Conservation (phyloP, 2,329 filamentous ascomycete genomes). For the Penicillium sp. region DNA sequence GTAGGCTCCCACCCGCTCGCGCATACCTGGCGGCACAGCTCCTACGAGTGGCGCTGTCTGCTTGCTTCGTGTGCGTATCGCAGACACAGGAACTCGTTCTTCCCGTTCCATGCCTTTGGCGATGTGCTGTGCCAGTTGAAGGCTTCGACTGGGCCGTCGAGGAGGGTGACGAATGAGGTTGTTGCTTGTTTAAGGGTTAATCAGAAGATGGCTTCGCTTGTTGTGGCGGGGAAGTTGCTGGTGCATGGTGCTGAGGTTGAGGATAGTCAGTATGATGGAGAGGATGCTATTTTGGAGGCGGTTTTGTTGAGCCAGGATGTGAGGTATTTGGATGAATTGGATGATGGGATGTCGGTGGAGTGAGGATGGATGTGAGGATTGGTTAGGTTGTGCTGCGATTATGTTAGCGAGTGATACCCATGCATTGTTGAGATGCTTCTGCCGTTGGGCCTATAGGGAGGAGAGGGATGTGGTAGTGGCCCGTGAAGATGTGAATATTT, state of each 20-base stretch:
- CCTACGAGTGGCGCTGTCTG: constrained; percentile 35
- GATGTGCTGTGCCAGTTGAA: constrained; percentile 40
- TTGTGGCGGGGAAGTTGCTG: constrained; percentile 26
- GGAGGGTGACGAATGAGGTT: constrained; percentile 31
- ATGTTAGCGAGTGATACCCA: neutral
- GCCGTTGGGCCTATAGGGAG: neutral
- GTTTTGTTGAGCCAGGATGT: constrained; percentile 22
- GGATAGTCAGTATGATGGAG: constrained; percentile 32
- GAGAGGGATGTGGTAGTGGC: neutral
- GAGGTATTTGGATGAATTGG: constrained; percentile 22
- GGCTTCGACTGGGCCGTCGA: constrained; percentile 25
- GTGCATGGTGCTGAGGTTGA: constrained; percentile 17
- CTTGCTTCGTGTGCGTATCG: constrained; percentile 45
- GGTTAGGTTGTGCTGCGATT: neutral
- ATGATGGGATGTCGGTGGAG: constrained; percentile 31
- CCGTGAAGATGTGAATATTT: neutral
- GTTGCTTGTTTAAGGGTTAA: constrained; percentile 36
- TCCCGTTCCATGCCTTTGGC: constrained; percentile 37
- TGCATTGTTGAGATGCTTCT: neutral
- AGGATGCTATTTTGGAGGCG: constrained; percentile 32
- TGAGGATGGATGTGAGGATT: constrained; percentile 23
- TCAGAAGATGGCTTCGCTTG: constrained; percentile 31
- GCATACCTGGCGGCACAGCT: constrained; percentile 38
- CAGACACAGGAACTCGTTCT: constrained; percentile 21
- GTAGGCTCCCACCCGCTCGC: constrained; percentile 36